Evolutionary conservation across 2,329 filamentous ascomycete genomes (phyloP), one percentile per base, ranked within the genome.

Genomic region (Botrytis squamosa): DNA sequence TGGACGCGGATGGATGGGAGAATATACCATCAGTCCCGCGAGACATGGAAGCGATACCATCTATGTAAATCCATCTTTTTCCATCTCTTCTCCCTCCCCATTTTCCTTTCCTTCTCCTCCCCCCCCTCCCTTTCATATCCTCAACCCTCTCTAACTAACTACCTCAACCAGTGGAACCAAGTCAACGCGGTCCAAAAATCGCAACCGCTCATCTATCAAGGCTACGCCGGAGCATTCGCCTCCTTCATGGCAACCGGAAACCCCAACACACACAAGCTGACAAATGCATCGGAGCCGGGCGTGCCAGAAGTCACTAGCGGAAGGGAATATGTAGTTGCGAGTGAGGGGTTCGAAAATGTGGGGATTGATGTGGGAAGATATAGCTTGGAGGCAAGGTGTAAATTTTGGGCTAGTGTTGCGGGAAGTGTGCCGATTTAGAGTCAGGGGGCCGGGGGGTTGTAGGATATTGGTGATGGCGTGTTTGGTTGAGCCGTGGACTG

Each of bases 221-320:
- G 87, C 18, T 91, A 86, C 75, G 80, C 85, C 1, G 89, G 89
- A 7, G 88, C 88, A 0, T 86, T 91, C 77, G 88, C 87, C 0
- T 88, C 86, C 38, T 91, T 90, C 80, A 86, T 90, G 74, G 84
- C 87, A 79, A 88, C 86, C 0, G 88, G 87, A 0, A 84, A 90
- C 79, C 88, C 89, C 0, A 90, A 90, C 77, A 81, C 83, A 20
- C 83, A 87, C 73, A 90, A 90, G 74, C 75, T 90, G 52, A 89
- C 87, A 0, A 82, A 84, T 71, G 74, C 74, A 2, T 82, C 81
- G 42, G 78, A 84, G 65, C 80, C 81, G 25, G 85, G 82, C 1
- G 85, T 89, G 12, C 88, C 88, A 2, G 77, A 79, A 29, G 72
- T 40, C 38, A 22, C 29, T 0, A 78, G 81, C 0, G 83, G 82